Evolutionary conservation across 495 filamentous ascomycete genomes (phyloP), one percentile per base, ranked within the genome.

Genomic region (Talaromyces adpressus): DNA sequence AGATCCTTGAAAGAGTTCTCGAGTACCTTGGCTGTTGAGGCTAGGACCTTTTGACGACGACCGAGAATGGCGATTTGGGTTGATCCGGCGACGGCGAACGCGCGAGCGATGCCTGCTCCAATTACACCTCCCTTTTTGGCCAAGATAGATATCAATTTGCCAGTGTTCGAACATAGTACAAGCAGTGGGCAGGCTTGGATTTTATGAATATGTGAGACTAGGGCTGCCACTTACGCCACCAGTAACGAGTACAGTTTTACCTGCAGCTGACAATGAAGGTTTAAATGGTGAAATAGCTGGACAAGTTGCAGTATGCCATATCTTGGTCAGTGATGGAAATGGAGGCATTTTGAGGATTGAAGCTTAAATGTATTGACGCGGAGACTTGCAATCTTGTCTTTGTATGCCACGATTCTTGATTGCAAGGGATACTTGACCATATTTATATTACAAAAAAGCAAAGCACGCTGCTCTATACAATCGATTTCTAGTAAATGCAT

Each of bases 161-260:
- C n/a, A 45, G n/a, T 6, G 39, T 36, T 7, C 5, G 32, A 2
- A 9, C 32, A 6, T n/a, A 45, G 39, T 45, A n/a, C 0, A 7
- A 2, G 16, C 39, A 45, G 12, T 45, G 39, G 16, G 14, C 2
- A n/a, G 39, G n/a, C 39, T 27, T 27, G 27, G 27, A 27, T 2
- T 2, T 27, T 2, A 27, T 4, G 27, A 27, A 27, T 27, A 4
- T 0, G 27, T 27, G 1, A 27, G 27, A 27, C 27, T 27, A 27
- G 27, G 27, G 27, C 39, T 45, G 5, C 16, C 6, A 45, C 16
- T 45, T n/a, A 45, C 67, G 14, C 64, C 74, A 23, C 74, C 80
- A n/a, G 79, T 80, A 54, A 84, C 62, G 47, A 81, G 63, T 30
- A 82, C 70, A 3, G 67, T 73, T 14, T 73, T 71, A 36, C 70